These are phyloP conservation scores for Zymoseptoria tritici DNA, from an alignment of 2,329 filamentous ascomycete genomes.

Conservation along the genomic window DNA sequence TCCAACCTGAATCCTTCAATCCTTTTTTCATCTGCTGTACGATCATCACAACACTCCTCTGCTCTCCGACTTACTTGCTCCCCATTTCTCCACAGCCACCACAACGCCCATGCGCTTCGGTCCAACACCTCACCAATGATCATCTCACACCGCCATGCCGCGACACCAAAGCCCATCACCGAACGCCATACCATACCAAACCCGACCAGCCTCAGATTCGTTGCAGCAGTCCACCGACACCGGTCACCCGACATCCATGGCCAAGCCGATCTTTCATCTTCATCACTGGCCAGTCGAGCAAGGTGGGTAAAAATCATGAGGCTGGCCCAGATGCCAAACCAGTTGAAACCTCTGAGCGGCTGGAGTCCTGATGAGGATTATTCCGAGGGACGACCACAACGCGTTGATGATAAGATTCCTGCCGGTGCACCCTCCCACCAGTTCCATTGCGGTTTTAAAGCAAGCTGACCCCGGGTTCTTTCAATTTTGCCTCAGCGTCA, in stretches of 20 bases:
- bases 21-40: neutral
- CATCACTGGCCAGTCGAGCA: neutral
- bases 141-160: neutral
- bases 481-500: neutral
- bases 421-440: neutral
- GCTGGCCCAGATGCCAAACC: neutral
- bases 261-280: constrained; percentile 1
- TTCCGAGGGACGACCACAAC: constrained; percentile 1
- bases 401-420: neutral
- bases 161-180: neutral
- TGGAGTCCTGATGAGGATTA: neutral
- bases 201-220: neutral
- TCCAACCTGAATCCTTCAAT: neutral
- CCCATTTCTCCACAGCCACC: neutral
- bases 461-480: neutral
- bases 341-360: neutral
- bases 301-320: neutral
- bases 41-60: neutral
- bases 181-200: neutral
- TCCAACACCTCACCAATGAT: neutral
- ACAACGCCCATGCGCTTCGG: neutral
- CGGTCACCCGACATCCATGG: neutral
- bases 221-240: constrained; percentile 1
- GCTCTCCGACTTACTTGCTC: neutral
- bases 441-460: neutral